phyloP scores from a whole-genome alignment of 805 yeast species.

The Candida ortonii region DNA sequence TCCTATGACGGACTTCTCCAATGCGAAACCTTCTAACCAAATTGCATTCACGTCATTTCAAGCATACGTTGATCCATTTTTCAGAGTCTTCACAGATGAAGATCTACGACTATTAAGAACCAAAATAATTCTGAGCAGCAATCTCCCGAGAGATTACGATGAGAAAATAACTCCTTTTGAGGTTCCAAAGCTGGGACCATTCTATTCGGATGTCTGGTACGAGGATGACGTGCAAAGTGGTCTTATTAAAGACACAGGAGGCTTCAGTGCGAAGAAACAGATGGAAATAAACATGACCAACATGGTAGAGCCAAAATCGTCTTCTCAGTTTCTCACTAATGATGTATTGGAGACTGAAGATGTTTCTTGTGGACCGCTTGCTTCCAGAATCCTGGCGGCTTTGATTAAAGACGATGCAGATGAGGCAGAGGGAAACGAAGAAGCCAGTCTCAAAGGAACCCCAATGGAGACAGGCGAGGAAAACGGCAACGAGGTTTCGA shows the following conservation, averaged over 20 bases:
- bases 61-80: slow-evolving; percentile 80
- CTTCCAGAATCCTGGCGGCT: slow-evolving; percentile 81
- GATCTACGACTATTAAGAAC: slow-evolving; percentile 73
- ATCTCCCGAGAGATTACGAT: slow-evolving; percentile 50
- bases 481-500: slow-evolving; percentile 3
- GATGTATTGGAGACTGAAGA: slow-evolving; percentile 66
- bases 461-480: slow-evolving; percentile 11
- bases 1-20: slow-evolving; percentile 84
- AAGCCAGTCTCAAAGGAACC: slow-evolving; percentile 15
- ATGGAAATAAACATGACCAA: slow-evolving; percentile 24
- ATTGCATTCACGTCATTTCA: slow-evolving; percentile 89
- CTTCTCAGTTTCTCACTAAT: slow-evolving; percentile 56
- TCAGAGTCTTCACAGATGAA: slow-evolving; percentile 73
- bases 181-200: slow-evolving; percentile 82
- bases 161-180: slow-evolving; percentile 67
- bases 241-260: slow-evolving; percentile 17
- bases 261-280: slow-evolving; percentile 19
- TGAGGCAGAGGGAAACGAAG: slow-evolving; percentile 16
- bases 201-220: slow-evolving; percentile 81
- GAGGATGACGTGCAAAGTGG: slow-evolving; percentile 61
- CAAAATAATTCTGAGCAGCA: slow-evolving; percentile 54
- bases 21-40: slow-evolving; percentile 82
- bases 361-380: slow-evolving; percentile 87
- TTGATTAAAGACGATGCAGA: slow-evolving; percentile 51
- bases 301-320: slow-evolving; percentile 50